phyloP scores from a whole-genome alignment of 768 basidiomycete species.

The Nevesoporus exiguus region DNA sequence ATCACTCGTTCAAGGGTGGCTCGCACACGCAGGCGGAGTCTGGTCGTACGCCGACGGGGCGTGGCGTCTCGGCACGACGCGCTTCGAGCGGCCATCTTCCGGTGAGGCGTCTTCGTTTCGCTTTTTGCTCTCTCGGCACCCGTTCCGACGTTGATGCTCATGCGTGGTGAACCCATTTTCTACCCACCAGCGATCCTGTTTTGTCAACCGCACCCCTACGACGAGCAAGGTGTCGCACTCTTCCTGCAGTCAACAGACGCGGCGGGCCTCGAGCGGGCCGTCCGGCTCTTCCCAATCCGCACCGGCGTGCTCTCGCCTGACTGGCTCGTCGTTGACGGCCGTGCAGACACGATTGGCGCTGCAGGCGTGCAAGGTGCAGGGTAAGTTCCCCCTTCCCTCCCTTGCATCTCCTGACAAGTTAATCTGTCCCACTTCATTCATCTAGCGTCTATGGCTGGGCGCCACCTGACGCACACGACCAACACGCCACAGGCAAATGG shows the following conservation, averaged over 20 bases:
- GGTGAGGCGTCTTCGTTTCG: conserved; percentile 2
- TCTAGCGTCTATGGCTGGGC: conserved; percentile 24
- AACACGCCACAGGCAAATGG: conserved; percentile 38
- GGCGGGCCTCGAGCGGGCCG: conserved; percentile 60
- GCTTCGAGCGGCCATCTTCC: conserved; percentile 21
- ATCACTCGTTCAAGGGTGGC: conserved; percentile 30
- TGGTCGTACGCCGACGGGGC: conserved; percentile 22
- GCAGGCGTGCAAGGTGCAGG: conserved; percentile 77
- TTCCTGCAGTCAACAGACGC: conserved; percentile 60
- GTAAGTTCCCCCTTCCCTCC: conserved; percentile 38
- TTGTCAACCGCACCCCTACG: conserved; percentile 42
- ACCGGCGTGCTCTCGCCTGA: conserved; percentile 77
- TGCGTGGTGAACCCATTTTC: not conserved
- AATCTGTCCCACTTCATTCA: not conserved
- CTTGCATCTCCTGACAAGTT: too few species aligned
- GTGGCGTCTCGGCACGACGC: conserved; percentile 13
- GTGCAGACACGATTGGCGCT: conserved; percentile 57
- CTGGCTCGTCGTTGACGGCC: conserved; percentile 63
- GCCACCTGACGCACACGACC: not conserved
- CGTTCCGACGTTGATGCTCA: not conserved
- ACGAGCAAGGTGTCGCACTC: conserved; percentile 36
- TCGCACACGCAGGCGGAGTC: conserved; percentile 21
- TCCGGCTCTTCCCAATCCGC: conserved; percentile 77
- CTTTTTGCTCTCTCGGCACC: not conserved
- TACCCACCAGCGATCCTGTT: conserved; percentile 47